phyloP scores from a whole-genome alignment of 306 rosid species.

The Acacia acuminata region DNA sequence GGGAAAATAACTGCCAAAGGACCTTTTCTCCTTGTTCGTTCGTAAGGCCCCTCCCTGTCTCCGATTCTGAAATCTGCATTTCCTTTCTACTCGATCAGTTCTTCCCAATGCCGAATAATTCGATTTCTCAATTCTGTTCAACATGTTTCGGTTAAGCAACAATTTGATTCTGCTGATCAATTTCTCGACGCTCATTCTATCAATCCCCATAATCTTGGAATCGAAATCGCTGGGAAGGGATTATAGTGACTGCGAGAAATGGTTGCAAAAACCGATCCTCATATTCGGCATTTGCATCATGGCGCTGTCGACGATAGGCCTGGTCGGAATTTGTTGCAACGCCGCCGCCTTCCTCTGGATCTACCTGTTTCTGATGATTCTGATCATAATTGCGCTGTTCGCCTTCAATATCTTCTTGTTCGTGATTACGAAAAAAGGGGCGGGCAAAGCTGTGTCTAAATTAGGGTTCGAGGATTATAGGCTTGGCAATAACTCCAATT shows the following conservation, averaged over 20 bases:
- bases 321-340: conserved; percentile 74
- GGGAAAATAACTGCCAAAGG: neutral
- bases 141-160: neutral
- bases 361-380: conserved; percentile 79
- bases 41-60: neutral
- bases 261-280: conserved; percentile 63
- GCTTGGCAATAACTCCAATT: conserved; percentile 69
- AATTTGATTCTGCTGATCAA: conserved; percentile 33
- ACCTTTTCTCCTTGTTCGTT: neutral
- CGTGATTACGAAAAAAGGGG: conserved; percentile 66
- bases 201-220: conserved; percentile 66
- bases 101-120: neutral
- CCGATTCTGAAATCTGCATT: neutral
- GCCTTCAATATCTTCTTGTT: conserved; percentile 58
- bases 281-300: conserved; percentile 66
- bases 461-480: conserved; percentile 68
- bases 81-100: neutral
- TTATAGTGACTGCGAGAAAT: conserved; percentile 58
- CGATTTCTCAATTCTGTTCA: neutral
- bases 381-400: conserved; percentile 61
- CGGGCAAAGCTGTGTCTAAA: conserved; percentile 41
- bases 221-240: conserved; percentile 5
- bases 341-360: conserved; percentile 73
- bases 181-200: conserved; percentile 59
- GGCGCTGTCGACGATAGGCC: conserved; percentile 66